Percentiles rank a stretch among this genome's conserved stretches.
Conservation (phyloP, 768 basidiomycete species). For the Daedaleopsis sinensis region DNA sequence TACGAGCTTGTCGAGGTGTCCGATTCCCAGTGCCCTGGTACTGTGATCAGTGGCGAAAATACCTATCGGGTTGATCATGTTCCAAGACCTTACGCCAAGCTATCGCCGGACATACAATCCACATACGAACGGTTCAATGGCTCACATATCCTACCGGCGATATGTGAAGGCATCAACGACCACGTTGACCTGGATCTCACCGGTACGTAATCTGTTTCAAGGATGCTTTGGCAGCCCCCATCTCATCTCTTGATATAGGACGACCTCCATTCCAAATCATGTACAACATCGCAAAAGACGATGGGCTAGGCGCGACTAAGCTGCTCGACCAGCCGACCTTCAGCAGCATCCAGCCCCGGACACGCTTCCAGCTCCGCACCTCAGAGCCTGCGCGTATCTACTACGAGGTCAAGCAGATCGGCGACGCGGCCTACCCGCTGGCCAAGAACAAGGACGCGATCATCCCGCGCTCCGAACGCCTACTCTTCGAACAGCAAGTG, state of each 20-base stretch:
- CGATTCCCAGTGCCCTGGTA: constrained; percentile 87
- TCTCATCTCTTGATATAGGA: constrained; percentile 46
- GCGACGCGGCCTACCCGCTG: constrained; percentile 83
- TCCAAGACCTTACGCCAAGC: constrained; percentile 71
- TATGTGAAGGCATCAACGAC: constrained; percentile 82
- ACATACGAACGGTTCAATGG: constrained; percentile 66
- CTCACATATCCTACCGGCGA: constrained; percentile 71
- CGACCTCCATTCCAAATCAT: constrained; percentile 92
- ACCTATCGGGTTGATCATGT: constrained; percentile 80
- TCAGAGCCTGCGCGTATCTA: constrained; percentile 77
- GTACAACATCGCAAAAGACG: constrained; percentile 81
- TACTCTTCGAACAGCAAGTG: constrained; percentile 87
- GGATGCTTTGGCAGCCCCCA: neutral
- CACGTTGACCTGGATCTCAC: constrained; percentile 84
- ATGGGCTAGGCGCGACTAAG: constrained; percentile 66
- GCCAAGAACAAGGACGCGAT: constrained; percentile 61
- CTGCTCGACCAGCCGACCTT: constrained; percentile 78
- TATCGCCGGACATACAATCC: constrained; percentile 61
- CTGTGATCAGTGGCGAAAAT: constrained; percentile 58
- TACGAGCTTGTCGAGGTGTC: constrained; percentile 77
- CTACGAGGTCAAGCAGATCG: constrained; percentile 89
- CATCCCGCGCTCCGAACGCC: constrained; percentile 68
- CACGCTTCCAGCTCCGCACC: constrained; percentile 82
- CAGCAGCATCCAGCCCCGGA: constrained; percentile 81
- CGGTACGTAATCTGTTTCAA: constrained; percentile 43